These are phyloP conservation scores for Lachancea fermentati DNA, from an alignment of 805 yeast species.

Conservation along the genomic window DNA sequence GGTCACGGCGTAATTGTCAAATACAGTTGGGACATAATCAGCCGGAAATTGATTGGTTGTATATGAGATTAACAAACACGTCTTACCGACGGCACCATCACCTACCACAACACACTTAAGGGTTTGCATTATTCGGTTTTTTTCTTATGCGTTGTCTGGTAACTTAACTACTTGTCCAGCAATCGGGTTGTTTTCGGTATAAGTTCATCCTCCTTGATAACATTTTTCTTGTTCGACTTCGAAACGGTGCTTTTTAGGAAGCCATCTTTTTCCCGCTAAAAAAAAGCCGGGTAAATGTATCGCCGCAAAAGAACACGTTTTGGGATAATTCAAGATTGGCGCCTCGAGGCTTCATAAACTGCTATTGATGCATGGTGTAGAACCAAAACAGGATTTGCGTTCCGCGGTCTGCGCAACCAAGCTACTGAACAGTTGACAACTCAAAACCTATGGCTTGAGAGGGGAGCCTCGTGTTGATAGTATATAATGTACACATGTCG, in stretches of 20 bases:
- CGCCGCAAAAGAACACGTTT: background rate
- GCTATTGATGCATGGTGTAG: too few relatives aligned
- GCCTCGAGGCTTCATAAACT: background rate
- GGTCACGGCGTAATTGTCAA: slow-evolving; percentile 91
- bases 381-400: too few relatives aligned
- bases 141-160: slow-evolving; percentile 1
- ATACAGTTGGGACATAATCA: slow-evolving; percentile 98
- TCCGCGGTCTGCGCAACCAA: too few relatives aligned
- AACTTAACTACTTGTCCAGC: background rate
- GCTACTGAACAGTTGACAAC: background rate
- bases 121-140: slow-evolving; percentile 37
- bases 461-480: background rate
- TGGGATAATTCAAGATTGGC: background rate
- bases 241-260: background rate
- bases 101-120: slow-evolving; percentile 97
- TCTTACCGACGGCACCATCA: slow-evolving; percentile 99
- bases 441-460: background rate
- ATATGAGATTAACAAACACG: slow-evolving; percentile 91
- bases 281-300: background rate
- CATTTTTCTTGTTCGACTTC: background rate
- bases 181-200: background rate
- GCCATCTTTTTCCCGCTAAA: background rate
- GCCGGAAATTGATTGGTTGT: slow-evolving; percentile 97
- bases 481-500: background rate
- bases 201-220: background rate